Evolutionary conservation across 139 green algal species (phyloP), one percentile per base, ranked within the genome.

Genomic region (Chlorella sp.): DNA sequence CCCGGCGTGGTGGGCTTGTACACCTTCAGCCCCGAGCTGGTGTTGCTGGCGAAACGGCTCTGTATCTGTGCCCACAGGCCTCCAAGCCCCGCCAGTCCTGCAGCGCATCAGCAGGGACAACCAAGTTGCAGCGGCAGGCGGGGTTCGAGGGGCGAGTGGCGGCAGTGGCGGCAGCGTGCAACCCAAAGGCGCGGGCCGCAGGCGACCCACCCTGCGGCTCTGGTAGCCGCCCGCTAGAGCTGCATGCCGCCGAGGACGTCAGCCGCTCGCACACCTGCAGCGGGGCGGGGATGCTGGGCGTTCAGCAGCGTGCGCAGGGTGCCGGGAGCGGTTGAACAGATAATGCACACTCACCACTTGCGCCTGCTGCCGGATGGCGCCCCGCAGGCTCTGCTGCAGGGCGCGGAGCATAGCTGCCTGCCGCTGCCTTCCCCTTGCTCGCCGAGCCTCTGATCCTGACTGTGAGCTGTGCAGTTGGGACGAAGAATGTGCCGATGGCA

Each of bases 1-100:
- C 96, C 94, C 47, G 95, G 95, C 21, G 93, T 96, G 63, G 84
- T 93, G 25, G 96, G 96, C 88, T 95, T 97, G 92, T 96, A 98
- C n/a, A 90, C 92, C 78, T 97, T 96, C 39, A 98, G 75, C 25
- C 95, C 94, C 26, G 60, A 38, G 34, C n/a, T 4, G 12, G 30
- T 18, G 0, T 21, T 47, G 67, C 67, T 80, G 25, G 56, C 70
- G 34, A 70, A 60, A 13, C 83, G 62, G 11, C 51, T n/a, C 25
- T 87, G 83, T 34, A 87, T 56, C 62, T 83, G 63, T 3, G 28
- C n/a, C 78, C 38, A 64, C 28, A 82, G n/a, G n/a, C n/a, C n/a
- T n/a, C n/a, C n/a, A n/a, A n/a, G 60, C 38, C 38, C 55, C 7
- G 17, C 21, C 21, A 56, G 69, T 2, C 17, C 38, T 57, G 38